Conservation (phyloP, 2,329 filamentous ascomycete species). For the Nectriaceae sp. region DNA sequence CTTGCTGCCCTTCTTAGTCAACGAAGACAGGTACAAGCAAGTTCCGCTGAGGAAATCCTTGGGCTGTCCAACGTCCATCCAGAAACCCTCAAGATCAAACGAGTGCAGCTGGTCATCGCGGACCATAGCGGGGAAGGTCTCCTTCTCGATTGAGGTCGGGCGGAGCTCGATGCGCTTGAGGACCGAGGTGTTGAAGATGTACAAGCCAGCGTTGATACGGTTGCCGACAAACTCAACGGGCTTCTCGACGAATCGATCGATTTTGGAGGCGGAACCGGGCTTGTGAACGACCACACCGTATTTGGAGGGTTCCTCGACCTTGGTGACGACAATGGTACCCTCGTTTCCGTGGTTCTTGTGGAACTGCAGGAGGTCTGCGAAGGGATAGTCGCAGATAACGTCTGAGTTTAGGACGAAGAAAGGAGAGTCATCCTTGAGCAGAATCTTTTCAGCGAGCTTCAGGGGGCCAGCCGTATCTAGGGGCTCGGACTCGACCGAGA, state of each 20-base stretch:
- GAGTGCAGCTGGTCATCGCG: conserved; percentile 90
- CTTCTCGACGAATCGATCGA: conserved; percentile 99
- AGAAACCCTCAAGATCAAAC: conserved; percentile 95
- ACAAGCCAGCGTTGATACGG: conserved; percentile 97
- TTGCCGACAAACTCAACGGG: conserved; percentile 98
- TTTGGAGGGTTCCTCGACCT: conserved; percentile 98
- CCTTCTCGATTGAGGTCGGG: conserved; percentile 96
- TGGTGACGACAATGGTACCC: conserved; percentile 97
- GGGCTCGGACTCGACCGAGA: conserved; percentile 95
- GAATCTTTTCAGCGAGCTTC: conserved; percentile 90
- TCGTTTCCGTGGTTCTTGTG: conserved; percentile 92
- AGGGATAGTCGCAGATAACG: conserved; percentile 97
- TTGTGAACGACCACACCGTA: conserved; percentile 99
- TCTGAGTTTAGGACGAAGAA: conserved; percentile 99
- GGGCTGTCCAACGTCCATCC: conserved; percentile 99
- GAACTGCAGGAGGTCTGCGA: conserved; percentile 85
- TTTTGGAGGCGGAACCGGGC: conserved; percentile 84
- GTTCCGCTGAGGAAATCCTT: conserved; percentile 98
- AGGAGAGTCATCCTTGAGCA: conserved; percentile 89
- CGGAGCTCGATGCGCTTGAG: conserved; percentile 91
- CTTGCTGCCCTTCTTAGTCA: conserved; percentile 88
- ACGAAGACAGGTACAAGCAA: conserved; percentile 91
- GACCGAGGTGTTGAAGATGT: conserved; percentile 93
- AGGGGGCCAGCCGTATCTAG: conserved; percentile 93
- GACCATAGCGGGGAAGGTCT: conserved; percentile 95